Evolutionary conservation across 345 rosid species (phyloP).

Genomic region (Aurinia saxatilis): DNA sequence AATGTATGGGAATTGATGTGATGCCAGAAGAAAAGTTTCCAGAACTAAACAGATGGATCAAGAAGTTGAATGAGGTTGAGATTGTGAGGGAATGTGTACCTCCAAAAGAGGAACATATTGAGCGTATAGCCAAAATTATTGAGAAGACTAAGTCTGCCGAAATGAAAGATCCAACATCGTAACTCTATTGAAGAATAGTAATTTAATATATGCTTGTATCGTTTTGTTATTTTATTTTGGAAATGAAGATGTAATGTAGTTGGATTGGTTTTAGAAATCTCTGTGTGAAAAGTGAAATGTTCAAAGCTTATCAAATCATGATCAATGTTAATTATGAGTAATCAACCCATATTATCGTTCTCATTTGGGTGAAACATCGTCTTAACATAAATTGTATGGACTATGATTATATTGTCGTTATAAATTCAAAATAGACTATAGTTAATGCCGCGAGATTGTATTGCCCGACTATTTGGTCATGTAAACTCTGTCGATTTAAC

Average conservation of each 20-base stretch:
- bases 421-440: too few relatives aligned
- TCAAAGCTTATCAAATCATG: too few relatives aligned
- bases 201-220: neutral
- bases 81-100: slow-evolving; percentile 9
- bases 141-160: neutral
- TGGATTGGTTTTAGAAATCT: neutral
- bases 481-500: too few relatives aligned
- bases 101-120: neutral
- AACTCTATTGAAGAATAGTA: neutral
- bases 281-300: neutral
- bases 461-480: too few relatives aligned
- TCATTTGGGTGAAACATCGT: too few relatives aligned
- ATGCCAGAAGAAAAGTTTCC: slow-evolving; percentile 19
- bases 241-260: neutral
- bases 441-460: too few relatives aligned
- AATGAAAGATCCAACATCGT: neutral
- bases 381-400: too few relatives aligned
- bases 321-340: too few relatives aligned
- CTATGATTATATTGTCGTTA: too few relatives aligned
- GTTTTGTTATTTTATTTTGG: neutral
- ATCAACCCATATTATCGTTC: too few relatives aligned
- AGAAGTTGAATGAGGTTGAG: slow-evolving; percentile 1
- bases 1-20: slow-evolving; percentile 10
- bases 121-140: neutral
- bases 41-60: slow-evolving; percentile 11